Percentiles rank a stretch among this genome's conserved stretches.
Evolutionary conservation across 257 asterid species (phyloP).

Genomic region (Solanum stenotomum): DNA sequence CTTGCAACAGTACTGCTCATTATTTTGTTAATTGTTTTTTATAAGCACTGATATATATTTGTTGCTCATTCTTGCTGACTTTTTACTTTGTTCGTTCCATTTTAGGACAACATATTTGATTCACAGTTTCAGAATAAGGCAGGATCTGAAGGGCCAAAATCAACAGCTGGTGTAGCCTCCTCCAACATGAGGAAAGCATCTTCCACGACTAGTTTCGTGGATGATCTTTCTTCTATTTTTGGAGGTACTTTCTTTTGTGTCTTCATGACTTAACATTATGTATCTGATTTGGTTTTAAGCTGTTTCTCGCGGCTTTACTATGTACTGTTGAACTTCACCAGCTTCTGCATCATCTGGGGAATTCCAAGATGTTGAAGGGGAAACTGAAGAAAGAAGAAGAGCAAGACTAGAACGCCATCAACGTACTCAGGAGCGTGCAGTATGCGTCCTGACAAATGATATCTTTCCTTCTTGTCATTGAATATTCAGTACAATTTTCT

Average conservation of each 20-base stretch:
- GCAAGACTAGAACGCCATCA: conserved; percentile 90
- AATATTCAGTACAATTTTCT: neutral
- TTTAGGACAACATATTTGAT: conserved; percentile 64
- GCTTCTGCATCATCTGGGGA: conserved; percentile 74
- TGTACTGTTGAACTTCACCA: conserved; percentile 23
- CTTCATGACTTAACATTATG: neutral
- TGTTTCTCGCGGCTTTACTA: conserved; percentile 6
- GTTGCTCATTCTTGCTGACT: neutral
- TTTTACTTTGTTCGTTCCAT: conserved; percentile 5
- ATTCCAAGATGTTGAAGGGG: conserved; percentile 90
- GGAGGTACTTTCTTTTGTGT: conserved; percentile 42
- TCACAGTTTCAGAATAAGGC: conserved; percentile 52
- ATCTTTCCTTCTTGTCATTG: neutral
- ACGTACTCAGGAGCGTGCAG: conserved; percentile 97
- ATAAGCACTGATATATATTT: neutral
- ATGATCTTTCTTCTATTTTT: conserved; percentile 89
- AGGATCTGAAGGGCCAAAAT: conserved; percentile 62
- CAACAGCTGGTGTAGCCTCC: conserved; percentile 49
- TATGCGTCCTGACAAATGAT: conserved; percentile 14
- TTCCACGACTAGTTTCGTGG: conserved; percentile 68
- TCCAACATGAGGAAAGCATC: conserved; percentile 74
- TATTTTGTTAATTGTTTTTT: neutral
- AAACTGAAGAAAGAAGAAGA: conserved; percentile 91
- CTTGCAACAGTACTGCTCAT: neutral
- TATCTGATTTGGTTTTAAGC: neutral